Base-by-base conservation (phyloP, 345 rosid species). In the Heritiera fomes region DNA sequence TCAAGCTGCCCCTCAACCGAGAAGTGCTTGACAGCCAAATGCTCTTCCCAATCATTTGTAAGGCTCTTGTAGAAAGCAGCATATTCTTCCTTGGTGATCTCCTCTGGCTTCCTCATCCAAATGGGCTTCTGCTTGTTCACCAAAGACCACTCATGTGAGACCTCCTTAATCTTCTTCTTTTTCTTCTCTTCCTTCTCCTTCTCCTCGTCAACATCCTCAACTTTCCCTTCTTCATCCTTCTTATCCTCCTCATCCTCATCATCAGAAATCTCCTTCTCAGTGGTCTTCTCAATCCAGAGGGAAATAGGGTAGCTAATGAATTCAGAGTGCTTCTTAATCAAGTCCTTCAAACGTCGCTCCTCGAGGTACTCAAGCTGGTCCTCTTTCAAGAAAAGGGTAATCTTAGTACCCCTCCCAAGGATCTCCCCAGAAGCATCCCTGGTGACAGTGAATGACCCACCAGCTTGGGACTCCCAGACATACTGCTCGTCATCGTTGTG, bases 101-200 rank as follows among this genome's bases (percentile, higher is more conserved):
- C 98, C 84, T 94, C 98, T 0, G 98, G 91, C 80, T 94, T 94
- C 90, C 97, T 92, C 98, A 94, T 91, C 98, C 97, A 94, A 52
- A 94, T 91, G 1, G 98, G 98, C 28, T 94, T 94, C 86, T 94
- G 98, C 86, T 94, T 94, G 91, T 94, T 94, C 41, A 92, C 88
- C 85, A 94, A 81, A 18, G 89, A 86, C 97, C 95, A 93, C 41
- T 93, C 97, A 34, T 91, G 89, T 23, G 95, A 93, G 28, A 93
- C 94, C 78, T 93, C 97, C 91, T 93, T 93, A 70, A 93, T 93
- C 91, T 88, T 93, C 87, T 93, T 93, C 88, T 91, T 93, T 75
- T 93, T 92, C 85, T 93, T 93, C 76, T 90, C 90, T 55, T 89
- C 95, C 65, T 89, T 89, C 45, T 90, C 93, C 43, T 90, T 87